phyloP scores from a whole-genome alignment of 73 alveolate species.

The Paramecium pentaurelia region DNA sequence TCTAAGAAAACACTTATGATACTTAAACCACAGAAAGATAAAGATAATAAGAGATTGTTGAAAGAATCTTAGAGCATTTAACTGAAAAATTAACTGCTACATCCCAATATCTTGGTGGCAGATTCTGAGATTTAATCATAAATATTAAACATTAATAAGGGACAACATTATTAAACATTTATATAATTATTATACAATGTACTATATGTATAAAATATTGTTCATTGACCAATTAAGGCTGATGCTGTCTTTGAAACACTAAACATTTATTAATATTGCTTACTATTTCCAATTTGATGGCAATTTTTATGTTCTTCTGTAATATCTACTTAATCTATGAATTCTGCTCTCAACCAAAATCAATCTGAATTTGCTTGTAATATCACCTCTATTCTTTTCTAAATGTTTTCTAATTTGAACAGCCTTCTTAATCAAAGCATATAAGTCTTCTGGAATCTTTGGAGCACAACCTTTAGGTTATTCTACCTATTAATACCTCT shows the following conservation, averaged over 20 bases:
- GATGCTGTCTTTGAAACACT: constrained; percentile 47
- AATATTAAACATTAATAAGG: neutral
- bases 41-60: neutral
- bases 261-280: neutral
- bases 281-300: constrained; percentile 97
- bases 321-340: constrained; percentile 98
- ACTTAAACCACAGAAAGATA: neutral
- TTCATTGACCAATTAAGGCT: constrained; percentile 39
- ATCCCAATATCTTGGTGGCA: constrained; percentile 41
- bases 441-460: constrained; percentile 97
- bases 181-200: neutral
- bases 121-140: constrained; percentile 43
- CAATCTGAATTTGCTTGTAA: constrained; percentile 93
- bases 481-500: constrained; percentile 8
- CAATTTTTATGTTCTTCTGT: constrained; percentile 88
- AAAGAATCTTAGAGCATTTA: constrained; percentile 16
- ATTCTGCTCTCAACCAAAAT: constrained; percentile 96
- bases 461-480: constrained; percentile 89
- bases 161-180: neutral
- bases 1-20: neutral
- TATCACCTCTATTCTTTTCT: constrained; percentile 96
- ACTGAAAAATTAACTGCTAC: constrained; percentile 49
- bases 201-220: neutral
- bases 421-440: constrained; percentile 97
- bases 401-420: constrained; percentile 97